Conservation (phyloP, 305 asterid genomes). For the Solanum hybrid region DNA sequence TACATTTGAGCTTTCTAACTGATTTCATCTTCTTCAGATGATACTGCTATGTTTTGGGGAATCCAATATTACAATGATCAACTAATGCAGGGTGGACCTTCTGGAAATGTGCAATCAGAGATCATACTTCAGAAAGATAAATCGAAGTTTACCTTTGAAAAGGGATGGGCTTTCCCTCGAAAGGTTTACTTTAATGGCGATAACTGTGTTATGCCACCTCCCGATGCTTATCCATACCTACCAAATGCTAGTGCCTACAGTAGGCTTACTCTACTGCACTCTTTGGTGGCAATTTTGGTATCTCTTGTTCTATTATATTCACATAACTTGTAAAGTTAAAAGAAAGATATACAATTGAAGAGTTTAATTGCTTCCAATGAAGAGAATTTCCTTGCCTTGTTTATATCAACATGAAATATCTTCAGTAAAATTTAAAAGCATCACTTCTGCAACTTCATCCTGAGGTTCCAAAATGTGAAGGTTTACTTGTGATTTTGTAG, state of each 20-base stretch:
- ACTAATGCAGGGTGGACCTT: conserved; percentile 34
- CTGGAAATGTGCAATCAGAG: conserved; percentile 51
- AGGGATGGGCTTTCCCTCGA: conserved; percentile 60
- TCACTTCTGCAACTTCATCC: not conserved
- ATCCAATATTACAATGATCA: conserved; percentile 40
- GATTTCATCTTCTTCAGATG: conserved; percentile 27
- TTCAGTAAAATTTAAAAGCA: not conserved
- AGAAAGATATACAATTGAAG: not conserved
- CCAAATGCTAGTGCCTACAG: conserved; percentile 16
- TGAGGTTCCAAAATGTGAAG: not conserved
- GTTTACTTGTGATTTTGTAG: not conserved
- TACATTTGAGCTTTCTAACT: not conserved
- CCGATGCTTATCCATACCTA: conserved; percentile 35
- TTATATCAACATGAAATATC: not conserved
- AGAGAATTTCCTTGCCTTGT: not conserved
- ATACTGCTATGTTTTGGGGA: conserved; percentile 53
- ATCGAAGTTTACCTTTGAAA: conserved; percentile 28
- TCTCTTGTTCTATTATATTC: conserved; percentile 10
- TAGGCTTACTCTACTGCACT: not conserved
- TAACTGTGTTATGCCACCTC: conserved; percentile 53
- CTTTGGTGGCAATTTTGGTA: not conserved
- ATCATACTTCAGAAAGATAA: conserved; percentile 37
- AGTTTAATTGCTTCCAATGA: not conserved
- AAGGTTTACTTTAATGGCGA: conserved; percentile 49
- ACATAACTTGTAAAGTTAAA: not conserved